A percentile compares a stretch with the other conserved stretches of the same genome.
Conservation (phyloP, 2,329 filamentous ascomycete genomes). For the Sarocladium brachiariae region DNA sequence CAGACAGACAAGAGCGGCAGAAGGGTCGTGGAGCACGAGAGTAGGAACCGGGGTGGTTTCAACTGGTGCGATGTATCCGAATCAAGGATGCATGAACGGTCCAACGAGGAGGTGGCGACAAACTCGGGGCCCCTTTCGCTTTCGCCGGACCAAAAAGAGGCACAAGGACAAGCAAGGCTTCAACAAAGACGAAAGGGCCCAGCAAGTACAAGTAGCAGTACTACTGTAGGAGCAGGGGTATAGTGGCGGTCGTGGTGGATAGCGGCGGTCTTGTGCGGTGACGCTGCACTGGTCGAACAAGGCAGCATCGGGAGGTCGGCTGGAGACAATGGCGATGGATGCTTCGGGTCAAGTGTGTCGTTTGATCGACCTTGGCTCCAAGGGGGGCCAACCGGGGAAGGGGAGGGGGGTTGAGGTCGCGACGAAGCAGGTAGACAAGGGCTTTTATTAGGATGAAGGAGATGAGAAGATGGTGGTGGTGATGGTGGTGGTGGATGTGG, state of each 20-base stretch:
- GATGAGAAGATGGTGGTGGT: neutral
- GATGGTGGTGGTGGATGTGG: neutral
- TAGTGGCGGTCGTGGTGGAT: neutral
- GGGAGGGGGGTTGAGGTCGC: neutral
- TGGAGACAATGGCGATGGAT: constrained; percentile 1
- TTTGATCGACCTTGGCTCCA: constrained; percentile 9
- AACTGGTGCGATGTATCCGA: constrained; percentile 7
- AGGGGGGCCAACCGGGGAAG: neutral
- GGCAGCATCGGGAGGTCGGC: neutral
- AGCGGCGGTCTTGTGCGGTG: neutral
- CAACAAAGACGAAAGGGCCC: neutral
- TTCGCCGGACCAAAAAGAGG: neutral
- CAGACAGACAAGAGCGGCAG: neutral
- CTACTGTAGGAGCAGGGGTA: neutral
- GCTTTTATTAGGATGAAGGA: neutral
- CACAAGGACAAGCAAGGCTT: neutral
- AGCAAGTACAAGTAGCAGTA: too few species aligned
- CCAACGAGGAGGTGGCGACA: constrained; percentile 5
- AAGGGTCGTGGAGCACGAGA: constrained; percentile 5
- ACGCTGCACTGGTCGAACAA: neutral
- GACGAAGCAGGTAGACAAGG: constrained; percentile 4
- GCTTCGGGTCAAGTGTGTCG: neutral
- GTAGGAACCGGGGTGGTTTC: neutral
- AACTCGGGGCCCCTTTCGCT: neutral
- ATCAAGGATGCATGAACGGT: constrained; percentile 10